Evolutionary conservation across 2,329 filamentous ascomycete genomes (phyloP), one percentile per base, ranked within the genome.

Genomic region (Penicillium sumatraense): DNA sequence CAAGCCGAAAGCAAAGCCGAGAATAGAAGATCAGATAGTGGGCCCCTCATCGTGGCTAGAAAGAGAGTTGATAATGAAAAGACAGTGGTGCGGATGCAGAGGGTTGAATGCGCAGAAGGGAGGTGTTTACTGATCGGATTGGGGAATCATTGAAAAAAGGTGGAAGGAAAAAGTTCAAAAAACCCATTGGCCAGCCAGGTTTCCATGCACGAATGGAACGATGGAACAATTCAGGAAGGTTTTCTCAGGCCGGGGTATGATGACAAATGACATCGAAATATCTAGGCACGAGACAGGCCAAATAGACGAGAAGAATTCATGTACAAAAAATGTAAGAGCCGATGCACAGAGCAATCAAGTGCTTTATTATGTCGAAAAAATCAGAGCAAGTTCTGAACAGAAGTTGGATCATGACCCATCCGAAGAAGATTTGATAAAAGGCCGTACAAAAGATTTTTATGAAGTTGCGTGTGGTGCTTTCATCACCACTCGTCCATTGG

Each of bases 401-500:
- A 42, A 21, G 10, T 24, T 18, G n/a, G 40, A 27, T n/a, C 40
- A 27, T 23, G 18, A 16, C 14, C 23, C 40, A 27, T 11, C 24
- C 10, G 14, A 18, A 16, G 23, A 26, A 18, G 40, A 18, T 26
- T 44, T 27, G 40, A 44, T 44, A 26, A 44, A 14, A 44, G 23
- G 21, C 11, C 24, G 29, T 21, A 36, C 26, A 18, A 24, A 10
- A 23, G 14, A 23, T 31, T 47, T 26, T 58, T 56, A 68, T 49
- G 53, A 55, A n/a, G 58, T 54, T 1, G 61, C 54, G 3, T 65
- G 68, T n/a, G 66, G 65, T 1, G 65, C 59, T 49, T 72, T 74
- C 52, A 67, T 70, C 31, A 68, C 66, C 64, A 70, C 69, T 11
- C 65, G 60, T 3, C 70, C 69, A 51, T 76, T 71, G 46, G 71